These are phyloP conservation scores for Phoma herbarum DNA, from an alignment of 2,329 filamentous ascomycete genomes.

Conservation along the genomic window DNA sequence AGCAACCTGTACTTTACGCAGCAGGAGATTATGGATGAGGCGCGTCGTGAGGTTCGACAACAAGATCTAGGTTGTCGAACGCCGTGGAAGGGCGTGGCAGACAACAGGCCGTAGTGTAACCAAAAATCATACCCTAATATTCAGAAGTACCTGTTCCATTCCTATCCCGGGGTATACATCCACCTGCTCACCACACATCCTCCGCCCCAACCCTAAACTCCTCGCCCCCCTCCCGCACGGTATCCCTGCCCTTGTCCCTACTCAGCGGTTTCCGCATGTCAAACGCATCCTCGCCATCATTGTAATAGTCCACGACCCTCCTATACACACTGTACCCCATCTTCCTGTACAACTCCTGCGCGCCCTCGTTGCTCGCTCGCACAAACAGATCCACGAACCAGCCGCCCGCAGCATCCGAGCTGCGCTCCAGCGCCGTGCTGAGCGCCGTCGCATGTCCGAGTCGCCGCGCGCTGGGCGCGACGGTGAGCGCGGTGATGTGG, in stretches of 20 bases:
- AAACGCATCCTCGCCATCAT: conserved; percentile 92
- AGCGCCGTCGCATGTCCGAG: conserved; percentile 87
- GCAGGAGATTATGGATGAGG: not conserved
- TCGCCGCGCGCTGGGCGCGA: conserved; percentile 84
- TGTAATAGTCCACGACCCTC: conserved; percentile 90
- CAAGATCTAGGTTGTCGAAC: not conserved
- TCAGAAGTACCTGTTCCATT: no score
- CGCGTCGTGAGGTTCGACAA: not conserved
- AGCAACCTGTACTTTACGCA: not conserved
- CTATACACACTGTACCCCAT: conserved; percentile 92
- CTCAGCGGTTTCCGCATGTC: conserved; percentile 95
- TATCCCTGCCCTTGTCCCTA: conserved; percentile 77
- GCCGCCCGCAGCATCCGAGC: conserved; percentile 80
- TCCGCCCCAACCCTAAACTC: conserved; percentile 78
- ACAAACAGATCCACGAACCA: conserved; percentile 99
- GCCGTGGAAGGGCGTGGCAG: not conserved
- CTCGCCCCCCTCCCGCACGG: conserved; percentile 83
- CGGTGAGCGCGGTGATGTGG: conserved; percentile 94
- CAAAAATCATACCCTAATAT: not conserved
- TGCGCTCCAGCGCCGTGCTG: conserved; percentile 81
- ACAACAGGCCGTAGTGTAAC: not conserved
- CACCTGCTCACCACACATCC: conserved; percentile 75
- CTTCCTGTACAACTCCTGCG: conserved; percentile 86
- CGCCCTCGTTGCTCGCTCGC: conserved; percentile 83
- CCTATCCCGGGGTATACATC: not conserved